Conservation (phyloP, 2,329 filamentous ascomycete species). For the Thermothelomyces thermophilus region DNA sequence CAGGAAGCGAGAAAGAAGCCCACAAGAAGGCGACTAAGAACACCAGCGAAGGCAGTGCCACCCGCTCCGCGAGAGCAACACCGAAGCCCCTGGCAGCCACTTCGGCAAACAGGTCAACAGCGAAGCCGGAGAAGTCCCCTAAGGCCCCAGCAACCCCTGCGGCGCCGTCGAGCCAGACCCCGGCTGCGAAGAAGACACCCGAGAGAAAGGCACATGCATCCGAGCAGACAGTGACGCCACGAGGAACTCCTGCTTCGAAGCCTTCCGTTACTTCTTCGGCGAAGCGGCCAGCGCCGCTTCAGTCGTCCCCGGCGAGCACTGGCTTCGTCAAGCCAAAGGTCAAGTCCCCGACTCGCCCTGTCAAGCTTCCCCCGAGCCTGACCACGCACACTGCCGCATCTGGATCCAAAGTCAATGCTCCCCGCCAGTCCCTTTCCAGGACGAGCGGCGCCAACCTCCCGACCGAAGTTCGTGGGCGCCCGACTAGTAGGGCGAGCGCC, state of each 20-base stretch:
- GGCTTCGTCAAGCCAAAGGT: conserved; percentile 52
- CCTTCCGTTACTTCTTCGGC: conserved; percentile 29
- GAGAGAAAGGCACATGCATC: conserved; percentile 33
- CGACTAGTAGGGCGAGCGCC: conserved; percentile 41
- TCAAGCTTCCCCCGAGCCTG: conserved; percentile 59
- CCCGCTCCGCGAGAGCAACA: conserved; percentile 11
- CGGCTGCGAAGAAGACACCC: conserved; percentile 26
- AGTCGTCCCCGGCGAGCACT: conserved; percentile 35
- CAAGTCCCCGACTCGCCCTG: conserved; percentile 63
- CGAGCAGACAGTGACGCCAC: conserved; percentile 30
- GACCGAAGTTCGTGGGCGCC: conserved; percentile 33
- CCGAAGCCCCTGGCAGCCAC: conserved; percentile 28
- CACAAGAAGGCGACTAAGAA: background rate
- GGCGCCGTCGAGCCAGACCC: conserved; percentile 27
- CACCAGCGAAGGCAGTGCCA: background rate
- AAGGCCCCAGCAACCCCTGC: conserved; percentile 35
- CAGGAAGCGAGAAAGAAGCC: conserved; percentile 4
- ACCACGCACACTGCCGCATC: conserved; percentile 65
- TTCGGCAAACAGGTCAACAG: conserved; percentile 28
- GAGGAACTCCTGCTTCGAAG: conserved; percentile 27
- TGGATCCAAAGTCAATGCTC: conserved; percentile 48
- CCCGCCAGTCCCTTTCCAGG: conserved; percentile 37
- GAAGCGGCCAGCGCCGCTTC: conserved; percentile 41
- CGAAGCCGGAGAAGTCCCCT: conserved; percentile 34
- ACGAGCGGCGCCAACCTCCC: conserved; percentile 34